Conservation (phyloP, 2,329 filamentous ascomycete species). For the Fusarium dimerum region DNA sequence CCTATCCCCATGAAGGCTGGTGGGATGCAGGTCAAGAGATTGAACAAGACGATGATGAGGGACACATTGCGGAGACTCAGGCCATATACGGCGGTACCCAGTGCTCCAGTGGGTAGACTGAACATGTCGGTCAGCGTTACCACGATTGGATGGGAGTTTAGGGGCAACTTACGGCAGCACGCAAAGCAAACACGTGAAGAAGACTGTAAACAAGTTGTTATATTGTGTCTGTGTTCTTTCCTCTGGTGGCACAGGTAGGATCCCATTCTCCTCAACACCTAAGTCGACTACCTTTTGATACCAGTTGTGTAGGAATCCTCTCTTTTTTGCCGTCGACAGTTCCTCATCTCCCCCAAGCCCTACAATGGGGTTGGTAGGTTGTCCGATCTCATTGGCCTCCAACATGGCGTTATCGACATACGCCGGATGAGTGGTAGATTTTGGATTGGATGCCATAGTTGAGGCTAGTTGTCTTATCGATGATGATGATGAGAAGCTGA, state of each 20-base stretch:
- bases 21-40: constrained; percentile 52
- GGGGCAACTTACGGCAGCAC: constrained; percentile 53
- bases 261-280: constrained; percentile 55
- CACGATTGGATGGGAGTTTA: neutral
- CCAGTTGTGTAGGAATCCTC: constrained; percentile 38
- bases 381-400: constrained; percentile 8
- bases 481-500: too few species aligned
- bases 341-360: constrained; percentile 28
- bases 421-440: neutral
- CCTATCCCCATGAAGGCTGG: constrained; percentile 57
- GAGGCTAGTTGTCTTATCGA: too few species aligned
- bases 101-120: constrained; percentile 59
- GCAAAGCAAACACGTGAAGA: constrained; percentile 59
- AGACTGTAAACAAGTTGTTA: constrained; percentile 60
- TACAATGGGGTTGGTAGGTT: neutral
- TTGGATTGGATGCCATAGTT: neutral
- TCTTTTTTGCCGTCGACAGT: constrained; percentile 29
- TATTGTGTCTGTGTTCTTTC: constrained; percentile 54
- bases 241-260: constrained; percentile 56
- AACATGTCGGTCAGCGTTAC: constrained; percentile 5
- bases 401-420: constrained; percentile 5
- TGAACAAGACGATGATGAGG: constrained; percentile 61
- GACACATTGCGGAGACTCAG: constrained; percentile 56
- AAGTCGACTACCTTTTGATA: constrained; percentile 44
- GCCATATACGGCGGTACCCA: constrained; percentile 55